These are phyloP conservation scores for Kluyveromyces nonfermentans DNA, from an alignment of 805 yeast genomes.

Conservation along the genomic window DNA sequence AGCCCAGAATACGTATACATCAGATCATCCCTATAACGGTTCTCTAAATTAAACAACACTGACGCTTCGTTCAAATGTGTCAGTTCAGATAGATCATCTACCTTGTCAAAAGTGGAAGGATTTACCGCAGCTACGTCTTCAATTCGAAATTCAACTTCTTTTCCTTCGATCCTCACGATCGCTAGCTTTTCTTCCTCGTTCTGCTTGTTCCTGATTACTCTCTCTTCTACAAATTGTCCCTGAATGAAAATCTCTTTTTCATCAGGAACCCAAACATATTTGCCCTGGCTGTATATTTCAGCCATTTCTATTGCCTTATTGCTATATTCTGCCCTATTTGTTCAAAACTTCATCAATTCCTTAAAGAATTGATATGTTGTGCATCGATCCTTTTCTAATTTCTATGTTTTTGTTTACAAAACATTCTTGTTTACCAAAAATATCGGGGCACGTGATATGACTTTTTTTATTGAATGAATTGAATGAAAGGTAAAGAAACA, in stretches of 20 bases:
- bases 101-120: conserved; percentile 83
- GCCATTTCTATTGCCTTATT: background rate
- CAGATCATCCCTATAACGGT: conserved; percentile 66
- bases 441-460: background rate
- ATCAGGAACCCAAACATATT: conserved; percentile 27
- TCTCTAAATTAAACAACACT: conserved; percentile 73
- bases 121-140: conserved; percentile 47
- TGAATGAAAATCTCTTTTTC: conserved; percentile 20
- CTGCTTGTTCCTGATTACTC: conserved; percentile 15
- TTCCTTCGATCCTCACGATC: conserved; percentile 12
- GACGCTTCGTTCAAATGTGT: conserved; percentile 93
- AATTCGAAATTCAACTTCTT: conserved; percentile 10
- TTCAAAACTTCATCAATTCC: background rate
- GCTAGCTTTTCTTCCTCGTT: conserved; percentile 13
- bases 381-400: background rate
- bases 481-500: no score
- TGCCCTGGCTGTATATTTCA: background rate
- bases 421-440: background rate
- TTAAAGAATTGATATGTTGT: background rate
- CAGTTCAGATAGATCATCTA: conserved; percentile 90
- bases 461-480: no score
- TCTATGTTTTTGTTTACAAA: conserved; percentile 7
- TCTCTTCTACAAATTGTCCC: conserved; percentile 18
- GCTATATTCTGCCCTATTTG: background rate
- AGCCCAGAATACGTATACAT: conserved; percentile 94